Conservation (phyloP, 2,329 filamentous ascomycete genomes). For the Chaetothyriales sp. region DNA sequence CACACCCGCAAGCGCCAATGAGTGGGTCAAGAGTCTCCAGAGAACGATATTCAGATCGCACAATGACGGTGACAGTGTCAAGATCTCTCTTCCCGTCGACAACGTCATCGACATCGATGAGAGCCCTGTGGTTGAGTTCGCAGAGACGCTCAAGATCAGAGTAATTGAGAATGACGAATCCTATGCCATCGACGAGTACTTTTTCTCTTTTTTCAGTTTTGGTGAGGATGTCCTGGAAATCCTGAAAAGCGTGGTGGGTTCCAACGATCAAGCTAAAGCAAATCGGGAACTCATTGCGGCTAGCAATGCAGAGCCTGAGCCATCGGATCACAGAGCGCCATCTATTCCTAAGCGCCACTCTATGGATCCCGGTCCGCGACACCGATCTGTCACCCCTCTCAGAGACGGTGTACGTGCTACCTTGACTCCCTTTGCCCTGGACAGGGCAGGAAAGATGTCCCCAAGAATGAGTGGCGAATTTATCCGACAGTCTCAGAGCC, state of each 20-base stretch:
- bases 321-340: not conserved
- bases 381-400: slow-evolving; percentile 21
- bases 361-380: slow-evolving; percentile 4
- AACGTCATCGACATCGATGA: slow-evolving; percentile 91
- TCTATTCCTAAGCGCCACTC: slow-evolving; percentile 3
- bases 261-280: not conserved
- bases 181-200: slow-evolving; percentile 95
- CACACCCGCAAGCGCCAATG: slow-evolving; percentile 72
- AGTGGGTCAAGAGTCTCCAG: slow-evolving; percentile 91
- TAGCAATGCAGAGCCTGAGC: not conserved
- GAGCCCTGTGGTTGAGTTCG: slow-evolving; percentile 77
- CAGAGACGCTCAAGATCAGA: slow-evolving; percentile 83
- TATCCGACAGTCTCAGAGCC: slow-evolving; percentile 27
- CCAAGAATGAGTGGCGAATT: slow-evolving; percentile 32
- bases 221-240: slow-evolving; percentile 72
- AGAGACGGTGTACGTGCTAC: slow-evolving; percentile 50
- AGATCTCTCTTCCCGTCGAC: slow-evolving; percentile 77
- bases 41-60: slow-evolving; percentile 91
- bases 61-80: slow-evolving; percentile 93
- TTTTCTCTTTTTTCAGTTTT: slow-evolving; percentile 86
- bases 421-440: slow-evolving; percentile 40
- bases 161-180: slow-evolving; percentile 90
- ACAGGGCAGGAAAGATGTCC: slow-evolving; percentile 32
- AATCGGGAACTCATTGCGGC: not conserved
- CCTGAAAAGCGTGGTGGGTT: slow-evolving; percentile 51